Conservation (phyloP, 495 filamentous ascomycete species). For the Penicillium nucicola region DNA sequence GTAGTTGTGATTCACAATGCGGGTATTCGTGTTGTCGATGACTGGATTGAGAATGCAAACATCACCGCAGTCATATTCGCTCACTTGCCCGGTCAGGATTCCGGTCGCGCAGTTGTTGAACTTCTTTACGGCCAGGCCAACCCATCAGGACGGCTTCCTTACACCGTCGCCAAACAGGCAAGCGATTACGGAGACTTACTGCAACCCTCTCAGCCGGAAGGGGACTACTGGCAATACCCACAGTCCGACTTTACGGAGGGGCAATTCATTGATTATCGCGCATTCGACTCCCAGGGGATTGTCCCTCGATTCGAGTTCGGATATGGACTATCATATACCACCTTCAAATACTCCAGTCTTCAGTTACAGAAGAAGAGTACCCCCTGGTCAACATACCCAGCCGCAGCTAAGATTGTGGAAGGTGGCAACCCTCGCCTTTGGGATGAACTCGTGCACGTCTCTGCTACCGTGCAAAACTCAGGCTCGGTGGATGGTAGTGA, state of each 20-base stretch:
- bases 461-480: slow-evolving; percentile 47
- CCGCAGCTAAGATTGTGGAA: slow-evolving; percentile 30
- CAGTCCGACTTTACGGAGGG: slow-evolving; percentile 64
- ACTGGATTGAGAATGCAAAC: slow-evolving; percentile 42
- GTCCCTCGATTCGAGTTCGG: slow-evolving; percentile 63
- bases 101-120: slow-evolving; percentile 66
- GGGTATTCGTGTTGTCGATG: slow-evolving; percentile 48
- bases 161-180: slow-evolving; percentile 71
- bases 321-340: slow-evolving; percentile 65
- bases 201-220: slow-evolving; percentile 46
- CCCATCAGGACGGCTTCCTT: slow-evolving; percentile 68
- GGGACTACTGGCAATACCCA: slow-evolving; percentile 57
- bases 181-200: slow-evolving; percentile 57
- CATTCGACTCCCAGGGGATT: slow-evolving; percentile 58
- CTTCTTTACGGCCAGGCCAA: slow-evolving; percentile 67
- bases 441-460: slow-evolving; percentile 53
- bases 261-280: slow-evolving; percentile 63
- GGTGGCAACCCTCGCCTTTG: slow-evolving; percentile 60
- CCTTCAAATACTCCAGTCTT: slow-evolving; percentile 50
- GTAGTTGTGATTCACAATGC: slow-evolving; percentile 36
- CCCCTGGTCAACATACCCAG: slow-evolving; percentile 1
- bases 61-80: slow-evolving; percentile 70
- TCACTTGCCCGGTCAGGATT: slow-evolving; percentile 72
- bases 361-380: neutral
- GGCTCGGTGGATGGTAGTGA: slow-evolving; percentile 52